Percentiles rank a stretch among this genome's conserved stretches.
Conservation (phyloP, 2,329 filamentous ascomycete species). For the Neonectria punicea region DNA sequence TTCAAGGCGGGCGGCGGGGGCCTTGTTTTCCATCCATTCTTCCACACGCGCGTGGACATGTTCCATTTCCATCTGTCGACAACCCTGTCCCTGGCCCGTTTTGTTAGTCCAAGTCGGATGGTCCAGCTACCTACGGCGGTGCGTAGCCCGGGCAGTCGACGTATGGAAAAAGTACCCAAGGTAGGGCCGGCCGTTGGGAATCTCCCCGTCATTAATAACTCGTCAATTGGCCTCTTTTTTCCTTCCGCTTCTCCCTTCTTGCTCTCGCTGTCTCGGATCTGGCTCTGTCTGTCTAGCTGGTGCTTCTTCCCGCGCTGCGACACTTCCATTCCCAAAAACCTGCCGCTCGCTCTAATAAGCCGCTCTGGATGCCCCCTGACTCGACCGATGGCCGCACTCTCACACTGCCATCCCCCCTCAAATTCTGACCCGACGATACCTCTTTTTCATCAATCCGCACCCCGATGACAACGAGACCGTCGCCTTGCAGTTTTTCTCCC, state of each 20-base stretch:
- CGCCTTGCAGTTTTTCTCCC: conserved; percentile 1
- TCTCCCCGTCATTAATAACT: conserved; percentile 21
- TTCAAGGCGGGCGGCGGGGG: background rate
- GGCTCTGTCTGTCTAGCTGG: background rate
- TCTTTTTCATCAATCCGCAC: background rate
- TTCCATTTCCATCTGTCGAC: conserved; percentile 15
- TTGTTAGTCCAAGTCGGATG: conserved; percentile 1
- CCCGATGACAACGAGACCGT: conserved; percentile 32
- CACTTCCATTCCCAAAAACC: conserved; percentile 1
- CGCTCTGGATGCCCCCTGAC: background rate
- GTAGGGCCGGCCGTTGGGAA: background rate
- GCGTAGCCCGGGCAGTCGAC: conserved; percentile 1
- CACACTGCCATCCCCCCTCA: conserved; percentile 13
- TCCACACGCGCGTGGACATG: background rate
- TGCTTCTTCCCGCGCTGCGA: background rate
- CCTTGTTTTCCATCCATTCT: background rate
- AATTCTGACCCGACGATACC: conserved; percentile 18
- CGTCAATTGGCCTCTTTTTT: conserved; percentile 9
- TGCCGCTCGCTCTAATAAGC: background rate
- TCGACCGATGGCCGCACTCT: conserved; percentile 23
- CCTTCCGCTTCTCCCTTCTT: background rate
- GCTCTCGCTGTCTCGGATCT: background rate
- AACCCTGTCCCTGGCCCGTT: conserved; percentile 19
- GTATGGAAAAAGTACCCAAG: conserved; percentile 7
- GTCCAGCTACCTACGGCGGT: background rate